A percentile compares a stretch with the other conserved stretches of the same genome.
These are phyloP conservation scores for Sphagnum tenellum DNA, from an alignment of 225 moss, liverwort and hornwort genomes.

Conservation along the genomic window DNA sequence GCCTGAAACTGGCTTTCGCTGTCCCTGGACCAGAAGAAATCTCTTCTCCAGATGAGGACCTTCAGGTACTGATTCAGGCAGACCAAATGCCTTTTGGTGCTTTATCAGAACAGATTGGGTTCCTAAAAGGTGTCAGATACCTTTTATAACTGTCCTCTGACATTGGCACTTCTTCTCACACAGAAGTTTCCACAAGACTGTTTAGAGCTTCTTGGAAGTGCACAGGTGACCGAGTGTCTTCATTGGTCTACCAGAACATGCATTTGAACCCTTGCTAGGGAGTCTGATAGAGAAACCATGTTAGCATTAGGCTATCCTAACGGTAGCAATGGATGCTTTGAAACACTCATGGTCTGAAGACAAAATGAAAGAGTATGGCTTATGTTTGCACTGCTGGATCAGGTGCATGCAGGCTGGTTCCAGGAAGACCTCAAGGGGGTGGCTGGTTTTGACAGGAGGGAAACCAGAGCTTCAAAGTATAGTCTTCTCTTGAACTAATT, in stretches of 20 bases:
- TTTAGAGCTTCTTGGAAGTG: background rate
- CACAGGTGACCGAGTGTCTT: too few relatives aligned
- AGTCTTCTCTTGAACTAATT: too few relatives aligned
- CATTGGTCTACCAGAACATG: too few relatives aligned
- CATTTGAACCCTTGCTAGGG: too few relatives aligned
- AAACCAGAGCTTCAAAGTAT: slow-evolving; percentile 16
- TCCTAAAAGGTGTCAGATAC: background rate
- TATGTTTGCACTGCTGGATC: background rate
- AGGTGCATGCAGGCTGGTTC: slow-evolving; percentile 6
- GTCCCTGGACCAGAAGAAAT: background rate
- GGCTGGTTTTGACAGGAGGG: slow-evolving; percentile 16
- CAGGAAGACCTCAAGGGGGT: slow-evolving; percentile 16
- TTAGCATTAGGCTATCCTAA: background rate
- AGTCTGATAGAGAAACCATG: too few relatives aligned
- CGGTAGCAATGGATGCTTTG: slow-evolving; percentile 4
- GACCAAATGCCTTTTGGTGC: slow-evolving; percentile 9
- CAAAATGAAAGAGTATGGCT: background rate
- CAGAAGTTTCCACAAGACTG: slow-evolving; percentile 5
- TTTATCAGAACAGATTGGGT: slow-evolving; percentile 13
- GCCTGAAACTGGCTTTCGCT: slow-evolving; percentile 19
- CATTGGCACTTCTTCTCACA: slow-evolving; percentile 6
- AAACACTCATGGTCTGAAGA: background rate
- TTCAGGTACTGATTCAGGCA: too few relatives aligned
- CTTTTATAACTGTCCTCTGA: background rate
- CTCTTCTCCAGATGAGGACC: background rate